A percentile compares a stretch with the other conserved stretches of the same genome.
Evolutionary conservation across 2,329 filamentous ascomycete species (phyloP).

Genomic region (Scedosporium dehoogii): DNA sequence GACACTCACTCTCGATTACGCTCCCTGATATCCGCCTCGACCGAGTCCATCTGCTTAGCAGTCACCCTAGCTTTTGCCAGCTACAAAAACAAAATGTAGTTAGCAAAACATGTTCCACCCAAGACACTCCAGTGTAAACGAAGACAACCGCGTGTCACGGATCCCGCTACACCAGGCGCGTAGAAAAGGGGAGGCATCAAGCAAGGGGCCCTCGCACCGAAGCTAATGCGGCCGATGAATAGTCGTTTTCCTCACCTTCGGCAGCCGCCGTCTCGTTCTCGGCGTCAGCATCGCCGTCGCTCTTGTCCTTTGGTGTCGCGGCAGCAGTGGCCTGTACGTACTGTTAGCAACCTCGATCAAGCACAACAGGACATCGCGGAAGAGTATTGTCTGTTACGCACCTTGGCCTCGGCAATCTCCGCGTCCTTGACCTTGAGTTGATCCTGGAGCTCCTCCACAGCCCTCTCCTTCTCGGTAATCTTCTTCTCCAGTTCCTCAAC

Average conservation of each 20-base stretch:
- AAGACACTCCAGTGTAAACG: conserved; percentile 2
- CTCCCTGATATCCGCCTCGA: conserved; percentile 47
- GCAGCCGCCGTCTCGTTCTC: conserved; percentile 19
- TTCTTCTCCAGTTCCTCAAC: conserved; percentile 34
- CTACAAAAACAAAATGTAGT: conserved; percentile 8
- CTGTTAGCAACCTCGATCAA: not conserved
- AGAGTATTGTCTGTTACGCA: conserved; percentile 18
- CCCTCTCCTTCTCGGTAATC: conserved; percentile 37
- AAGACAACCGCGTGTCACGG: not conserved
- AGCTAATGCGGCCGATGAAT: conserved; percentile 56
- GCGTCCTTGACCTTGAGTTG: conserved; percentile 54
- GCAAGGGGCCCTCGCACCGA: conserved; percentile 51
- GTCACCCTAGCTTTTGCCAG: conserved; percentile 22
- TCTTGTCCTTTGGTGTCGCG: conserved; percentile 24
- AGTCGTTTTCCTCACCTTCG: conserved; percentile 54
- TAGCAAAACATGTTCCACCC: conserved; percentile 13
- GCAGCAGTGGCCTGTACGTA: conserved; percentile 6
- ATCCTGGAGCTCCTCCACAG: conserved; percentile 39
- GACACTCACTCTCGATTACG: conserved; percentile 37
- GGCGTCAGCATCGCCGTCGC: conserved; percentile 14
- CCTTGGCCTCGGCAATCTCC: conserved; percentile 52
- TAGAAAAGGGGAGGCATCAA: conserved; percentile 17
- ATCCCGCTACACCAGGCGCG: not conserved
- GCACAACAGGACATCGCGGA: not conserved
- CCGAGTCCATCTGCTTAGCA: conserved; percentile 39